phyloP scores from a whole-genome alignment of 768 basidiomycete genomes.

The Gelatoporia subvermispora region DNA sequence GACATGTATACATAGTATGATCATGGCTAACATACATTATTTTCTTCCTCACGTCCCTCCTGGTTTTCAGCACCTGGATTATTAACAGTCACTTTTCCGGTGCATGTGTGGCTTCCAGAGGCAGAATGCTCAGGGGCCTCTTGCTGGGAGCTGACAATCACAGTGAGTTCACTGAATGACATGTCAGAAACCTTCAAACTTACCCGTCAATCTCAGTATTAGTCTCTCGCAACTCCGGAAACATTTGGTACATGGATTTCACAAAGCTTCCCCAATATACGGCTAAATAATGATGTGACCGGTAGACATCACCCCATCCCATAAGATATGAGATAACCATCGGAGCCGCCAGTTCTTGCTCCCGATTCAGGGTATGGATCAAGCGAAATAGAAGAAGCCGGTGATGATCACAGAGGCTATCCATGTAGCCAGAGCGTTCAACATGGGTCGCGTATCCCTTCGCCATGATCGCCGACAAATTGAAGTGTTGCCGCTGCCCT shows the following conservation, averaged over 20 bases:
- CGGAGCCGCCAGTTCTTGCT: slow-evolving; percentile 35
- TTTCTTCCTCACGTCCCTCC: no score
- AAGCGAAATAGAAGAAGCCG: slow-evolving; percentile 27
- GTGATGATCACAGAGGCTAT: slow-evolving; percentile 22
- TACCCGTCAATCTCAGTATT: no score
- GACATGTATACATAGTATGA: no score
- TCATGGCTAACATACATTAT: no score
- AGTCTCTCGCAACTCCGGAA: slow-evolving; percentile 19
- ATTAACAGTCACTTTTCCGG: no score
- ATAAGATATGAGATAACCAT: slow-evolving; percentile 39
- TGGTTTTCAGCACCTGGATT: no score
- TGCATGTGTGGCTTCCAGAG: no score
- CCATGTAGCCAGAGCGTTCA: slow-evolving; percentile 4
- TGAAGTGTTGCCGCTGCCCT: slow-evolving; percentile 29
- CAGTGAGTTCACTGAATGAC: no score
- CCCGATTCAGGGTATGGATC: slow-evolving; percentile 27
- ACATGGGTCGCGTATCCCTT: slow-evolving; percentile 26
- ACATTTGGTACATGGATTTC: slow-evolving; percentile 11
- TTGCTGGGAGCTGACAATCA: no score
- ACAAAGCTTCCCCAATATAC: slow-evolving; percentile 32
- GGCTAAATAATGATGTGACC: slow-evolving; percentile 31
- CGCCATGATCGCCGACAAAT: slow-evolving; percentile 32
- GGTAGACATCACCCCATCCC: slow-evolving; percentile 37
- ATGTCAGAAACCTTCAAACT: no score
- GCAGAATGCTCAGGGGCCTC: no score